Evolutionary conservation across 2,329 filamentous ascomycete genomes (phyloP), one percentile per base, ranked within the genome.

Genomic region (Trichoderma gracile): DNA sequence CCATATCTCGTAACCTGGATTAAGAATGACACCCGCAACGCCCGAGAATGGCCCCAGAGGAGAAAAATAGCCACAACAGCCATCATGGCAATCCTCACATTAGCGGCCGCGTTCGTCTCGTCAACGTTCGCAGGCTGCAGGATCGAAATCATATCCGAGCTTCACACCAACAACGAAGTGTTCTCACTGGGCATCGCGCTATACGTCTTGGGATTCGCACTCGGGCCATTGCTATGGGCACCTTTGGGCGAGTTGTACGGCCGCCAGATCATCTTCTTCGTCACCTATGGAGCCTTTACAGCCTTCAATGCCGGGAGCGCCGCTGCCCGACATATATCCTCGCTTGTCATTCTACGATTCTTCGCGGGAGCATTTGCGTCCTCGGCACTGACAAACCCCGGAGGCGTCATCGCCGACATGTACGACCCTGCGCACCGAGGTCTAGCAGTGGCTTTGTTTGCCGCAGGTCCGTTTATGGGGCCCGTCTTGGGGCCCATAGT

Each of bases 211-310:
- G 85, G 85, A 0, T 86, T 87, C 47, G 79, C 78, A 8, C 76
- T 86, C 42, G 85, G 85, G 0, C 86, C 86, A 1, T 72, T 89
- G n/a, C 71, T 89, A 0, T 89, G 86, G 82, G 87, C 87, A 3
- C 86, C 86, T 1, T 69, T 89, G 30, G 82, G 82, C 47, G 87
- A 90, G 71, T 74, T 89, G 7, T 86, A 83, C 61, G 87, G 84
- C 3, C 76, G 84, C 17, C 77, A 71, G n/a, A 38, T 43, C 3
- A 63, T 63, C 3, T 63, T 21, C 14, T 42, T 60, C 12, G 47
- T 63, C 4, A 33, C 50, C 6, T 56, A 52, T n/a, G 38, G 17
- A 19, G 57, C 46, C 15, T 60, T 50, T 8, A 60, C 57, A 27
- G 57, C n/a, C 0, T 60, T 60, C 33, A 60, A 42, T 30, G 57